phyloP scores from a whole-genome alignment of 805 yeast species.

The Kluyveromyces wickerhamii region DNA sequence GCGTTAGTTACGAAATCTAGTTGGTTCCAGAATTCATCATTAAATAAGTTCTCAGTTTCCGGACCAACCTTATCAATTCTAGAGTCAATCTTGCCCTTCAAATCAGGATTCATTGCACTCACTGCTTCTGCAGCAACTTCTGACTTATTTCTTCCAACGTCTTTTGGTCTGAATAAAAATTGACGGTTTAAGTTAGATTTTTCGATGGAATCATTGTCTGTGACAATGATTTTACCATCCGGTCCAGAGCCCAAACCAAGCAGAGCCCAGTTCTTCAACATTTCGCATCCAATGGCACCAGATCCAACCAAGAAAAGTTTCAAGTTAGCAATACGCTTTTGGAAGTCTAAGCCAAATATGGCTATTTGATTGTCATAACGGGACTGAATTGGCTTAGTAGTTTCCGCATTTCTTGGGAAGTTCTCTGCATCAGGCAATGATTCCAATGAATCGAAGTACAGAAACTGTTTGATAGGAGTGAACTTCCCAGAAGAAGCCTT shows the following conservation, averaged over 20 bases:
- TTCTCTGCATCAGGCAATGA: slow-evolving; percentile 60
- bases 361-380: slow-evolving; percentile 96
- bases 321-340: slow-evolving; percentile 63
- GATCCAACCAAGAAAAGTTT: slow-evolving; percentile 90
- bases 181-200: slow-evolving; percentile 95
- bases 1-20: slow-evolving; percentile 94
- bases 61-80: slow-evolving; percentile 84
- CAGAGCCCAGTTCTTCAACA: slow-evolving; percentile 97
- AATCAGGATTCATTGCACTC: slow-evolving; percentile 73
- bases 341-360: slow-evolving; percentile 77
- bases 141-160: slow-evolving; percentile 87
- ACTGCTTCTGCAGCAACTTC: slow-evolving; percentile 88
- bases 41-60: slow-evolving; percentile 82
- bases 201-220: slow-evolving; percentile 94
- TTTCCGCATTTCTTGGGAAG: slow-evolving; percentile 58
- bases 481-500: slow-evolving; percentile 95
- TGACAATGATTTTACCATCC: slow-evolving; percentile 71
- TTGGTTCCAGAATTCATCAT: slow-evolving; percentile 76
- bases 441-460: slow-evolving; percentile 92
- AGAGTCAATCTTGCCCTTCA: slow-evolving; percentile 67
- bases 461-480: slow-evolving; percentile 84
- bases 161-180: slow-evolving; percentile 87
- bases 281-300: slow-evolving; percentile 99
- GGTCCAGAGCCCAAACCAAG: slow-evolving; percentile 93
- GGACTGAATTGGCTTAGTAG: slow-evolving; percentile 66